Conservation (phyloP, 2,329 filamentous ascomycete genomes). For the Paracoccidioides brasiliensis region DNA sequence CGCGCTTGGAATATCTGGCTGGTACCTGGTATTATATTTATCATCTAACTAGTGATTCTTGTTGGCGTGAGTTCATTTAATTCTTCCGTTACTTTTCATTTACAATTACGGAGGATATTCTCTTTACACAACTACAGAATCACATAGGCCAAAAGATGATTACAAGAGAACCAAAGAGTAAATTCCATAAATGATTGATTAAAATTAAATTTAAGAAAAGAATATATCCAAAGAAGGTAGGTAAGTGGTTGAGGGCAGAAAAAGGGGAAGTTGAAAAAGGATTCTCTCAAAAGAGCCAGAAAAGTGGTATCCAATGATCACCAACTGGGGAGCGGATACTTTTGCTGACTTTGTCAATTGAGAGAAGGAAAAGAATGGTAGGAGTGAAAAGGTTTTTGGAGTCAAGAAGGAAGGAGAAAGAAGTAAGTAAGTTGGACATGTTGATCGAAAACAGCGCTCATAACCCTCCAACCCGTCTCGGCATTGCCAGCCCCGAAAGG, state of each 20-base stretch:
- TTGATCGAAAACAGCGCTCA: too few relatives aligned
- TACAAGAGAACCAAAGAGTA: not conserved
- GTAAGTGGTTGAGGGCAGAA: not conserved
- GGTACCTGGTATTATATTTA: not conserved
- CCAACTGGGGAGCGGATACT: not conserved
- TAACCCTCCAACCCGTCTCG: too few relatives aligned
- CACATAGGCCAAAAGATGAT: not conserved
- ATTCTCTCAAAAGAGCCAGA: not conserved
- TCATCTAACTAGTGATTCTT: not conserved
- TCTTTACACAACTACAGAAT: not conserved
- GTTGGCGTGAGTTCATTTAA: not conserved
- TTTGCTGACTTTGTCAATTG: not conserved
- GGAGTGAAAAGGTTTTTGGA: not conserved
- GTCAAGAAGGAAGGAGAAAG: too few relatives aligned
- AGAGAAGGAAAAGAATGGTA: not conserved
- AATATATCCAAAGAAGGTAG: constrained; percentile 1
- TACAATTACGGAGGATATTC: not conserved
- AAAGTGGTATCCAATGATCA: not conserved
- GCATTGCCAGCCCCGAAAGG: too few relatives aligned
- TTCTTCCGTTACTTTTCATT: not conserved
- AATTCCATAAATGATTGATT: not conserved
- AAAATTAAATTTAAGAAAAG: constrained; percentile 2
- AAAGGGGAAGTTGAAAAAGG: not conserved
- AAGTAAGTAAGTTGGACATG: too few relatives aligned
- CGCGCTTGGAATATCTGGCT: not conserved